A percentile compares a stretch with the other conserved stretches of the same genome.
Conservation (phyloP, 2,329 filamentous ascomycete species). For the Zymoseptoria crescenta region DNA sequence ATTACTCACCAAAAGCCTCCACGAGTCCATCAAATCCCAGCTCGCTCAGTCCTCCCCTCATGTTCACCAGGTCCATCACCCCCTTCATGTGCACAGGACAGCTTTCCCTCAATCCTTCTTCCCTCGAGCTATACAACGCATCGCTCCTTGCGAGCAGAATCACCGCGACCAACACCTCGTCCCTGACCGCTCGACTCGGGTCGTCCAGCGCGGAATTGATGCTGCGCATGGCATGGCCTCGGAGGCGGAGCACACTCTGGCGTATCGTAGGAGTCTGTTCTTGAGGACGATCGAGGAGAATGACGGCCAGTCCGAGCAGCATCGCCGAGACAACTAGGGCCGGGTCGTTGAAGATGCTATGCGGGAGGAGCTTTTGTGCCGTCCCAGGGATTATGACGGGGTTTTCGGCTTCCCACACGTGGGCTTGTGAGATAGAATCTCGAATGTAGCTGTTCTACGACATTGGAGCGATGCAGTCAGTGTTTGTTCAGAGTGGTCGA, state of each 20-base stretch:
- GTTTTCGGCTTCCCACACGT: background rate
- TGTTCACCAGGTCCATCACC: background rate
- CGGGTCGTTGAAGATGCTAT: background rate
- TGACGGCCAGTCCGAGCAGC: background rate
- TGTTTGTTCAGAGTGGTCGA: background rate
- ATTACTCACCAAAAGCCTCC: background rate
- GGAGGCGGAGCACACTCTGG: background rate
- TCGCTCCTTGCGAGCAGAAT: background rate
- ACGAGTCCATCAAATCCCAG: background rate
- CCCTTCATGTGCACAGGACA: background rate
- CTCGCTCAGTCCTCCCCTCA: background rate
- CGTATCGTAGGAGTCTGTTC: background rate
- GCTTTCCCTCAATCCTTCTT: background rate
- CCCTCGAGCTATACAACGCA: background rate
- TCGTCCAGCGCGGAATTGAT: background rate
- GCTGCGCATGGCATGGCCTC: background rate
- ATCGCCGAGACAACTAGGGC: background rate
- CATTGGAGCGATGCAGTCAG: background rate
- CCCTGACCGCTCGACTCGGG: background rate
- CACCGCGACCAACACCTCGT: background rate
- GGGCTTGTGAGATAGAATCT: background rate
- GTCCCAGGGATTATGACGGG: background rate
- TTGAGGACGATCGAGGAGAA: background rate
- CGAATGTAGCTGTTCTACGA: background rate
- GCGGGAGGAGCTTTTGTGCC: background rate